Evolutionary conservation across 495 filamentous ascomycete genomes (phyloP), one percentile per base, ranked within the genome.

Genomic region (Pseudotulostoma volvatum): DNA sequence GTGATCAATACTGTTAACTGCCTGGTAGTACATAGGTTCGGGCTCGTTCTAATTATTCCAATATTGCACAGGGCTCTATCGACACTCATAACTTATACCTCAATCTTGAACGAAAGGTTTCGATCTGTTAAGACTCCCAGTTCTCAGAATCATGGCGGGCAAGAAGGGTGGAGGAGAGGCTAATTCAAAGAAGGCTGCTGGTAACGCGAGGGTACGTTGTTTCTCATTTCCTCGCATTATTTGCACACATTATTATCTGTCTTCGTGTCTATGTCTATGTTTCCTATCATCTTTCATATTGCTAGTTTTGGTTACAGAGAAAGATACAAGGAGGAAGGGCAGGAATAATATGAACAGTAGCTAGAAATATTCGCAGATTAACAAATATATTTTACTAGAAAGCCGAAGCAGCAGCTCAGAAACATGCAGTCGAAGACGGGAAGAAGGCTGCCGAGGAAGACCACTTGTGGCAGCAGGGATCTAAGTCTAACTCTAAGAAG

Each of bases 151-250:
- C n/a, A 77, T 73, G 71, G 64, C 57, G 34, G 84, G 83, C 60
- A 92, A 84, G 60, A 65, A 60, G 39, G 64, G 52, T 15, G 71
- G 65, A 9, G 82, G 86, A 46, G n/a, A n/a, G n/a, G n/a, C n/a
- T n/a, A 82, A 78, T 61, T 79, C 73, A 49, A 96, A 94, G 67
- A 96, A 96, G 64, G 87, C 66, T 0, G 73, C 74, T 1, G 92
- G 90, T 46, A 83, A 96, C 50, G 86, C 88, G 48, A 66, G 64
- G 36, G 68, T 66, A 57, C 42, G 61, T 59, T 39, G 4, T 23
- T 33, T 39, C 32, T 35, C 1, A 17, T 19, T 34, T 31, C 9
- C 38, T 23, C 17, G 15, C 9, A 16, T 5, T 20, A 20, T 28
- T 28, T 11, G 11, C 23, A 28, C 5, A 28, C 23, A 11, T 28